Base-by-base conservation (phyloP, 371 early-diverging fungal genomes). In the Conidiobolus coronatus region DNA sequence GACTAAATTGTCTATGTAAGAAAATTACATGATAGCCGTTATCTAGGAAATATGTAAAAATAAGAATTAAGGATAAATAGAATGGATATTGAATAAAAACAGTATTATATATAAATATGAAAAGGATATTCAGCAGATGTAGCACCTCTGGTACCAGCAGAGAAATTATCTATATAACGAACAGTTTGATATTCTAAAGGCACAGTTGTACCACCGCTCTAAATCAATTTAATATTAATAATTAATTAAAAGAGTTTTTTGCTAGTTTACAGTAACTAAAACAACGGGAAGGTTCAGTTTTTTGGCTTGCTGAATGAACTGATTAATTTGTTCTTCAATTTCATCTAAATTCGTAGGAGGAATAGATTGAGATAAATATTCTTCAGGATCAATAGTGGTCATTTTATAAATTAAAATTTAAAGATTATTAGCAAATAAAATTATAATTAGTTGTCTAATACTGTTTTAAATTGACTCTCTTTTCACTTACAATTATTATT, bases 161-260 rank as follows among this genome's bases (percentile, higher is more conserved):
- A 82, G 58, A 97, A 95, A 67, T 97, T 97, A 63, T 97, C 98
- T 49, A 97, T 75, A 60, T 93, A 97, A n/a, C 98, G 80, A 23
- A 97, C 96, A 5, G 93, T 97, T 52, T 94, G 77, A 50, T 79
- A 76, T 57, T 97, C 96, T 14, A 97, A 65, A 15, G 94, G 96
- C 14, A 94, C 94, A 0, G 88, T 91, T 1, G 98, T 97, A 38
- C 96, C 96, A 39, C 96, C 98, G 51, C 90, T 90, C 78, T 77
- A 55, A 23, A 29, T 3, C 9, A 29, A 5, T 29, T 29, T 3
- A 29, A 29, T 29, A 29, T 29, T 29, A n/a, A 14, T n/a, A 29
- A n/a, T 21, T 15, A 47, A 42, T 24, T 18, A n/a, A 9, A 18
- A 36, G 2, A 15, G 0, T 19, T 20, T 40, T 22, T 13, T 13